Base-by-base conservation (phyloP, 1,139 yeast species). In the Torulaspora pretoriensis region DNA sequence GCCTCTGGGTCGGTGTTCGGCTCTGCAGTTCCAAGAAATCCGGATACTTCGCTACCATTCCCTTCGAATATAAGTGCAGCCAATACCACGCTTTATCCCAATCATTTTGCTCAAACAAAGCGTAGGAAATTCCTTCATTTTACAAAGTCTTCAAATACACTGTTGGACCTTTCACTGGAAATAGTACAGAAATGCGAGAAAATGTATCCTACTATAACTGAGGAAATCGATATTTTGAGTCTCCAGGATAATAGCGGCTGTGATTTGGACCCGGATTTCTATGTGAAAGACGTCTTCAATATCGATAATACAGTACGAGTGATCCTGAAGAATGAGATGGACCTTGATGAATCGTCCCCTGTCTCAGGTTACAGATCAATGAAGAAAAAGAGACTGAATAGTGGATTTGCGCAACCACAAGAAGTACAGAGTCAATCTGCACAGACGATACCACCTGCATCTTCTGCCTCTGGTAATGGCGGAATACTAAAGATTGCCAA, bases 181-280 rank as follows among this genome's bases (percentile, higher is more conserved):
- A 73, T 81, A 14, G 59, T 66, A 19, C 63, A 61, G 8, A 69
- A 85, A 42, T 81, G 76, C 58, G 56, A 66, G 35, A 79, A 77
- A 59, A 67, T 84, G 35, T 84, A 84, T 53, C 89, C 90, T 0
- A 69, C 72, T 24, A 41, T 55, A 36, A 82, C 78, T 42, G 74
- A 69, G 2, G 70, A 73, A 0, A 60, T 83, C 12, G 68, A 68
- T 6, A 75, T 84, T 34, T 68, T 72, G 14, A 74, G 77, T 40
- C 65, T 83, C 4, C 92, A 83, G 57, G 89, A 84, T 60, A 64
- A 66, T 22, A 74, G 78, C 48, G 73, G 73, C 49, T 83, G 88
- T 55, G 94, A 85, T 59, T 67, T 85, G 52, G 94, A 84, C 60
- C 87, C 88, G 0, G 92, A 83, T 46, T 84, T 80, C 52, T 51